Conservation (phyloP, 1,284 basidiomycete genomes). For the Hemileia vastatrix region DNA sequence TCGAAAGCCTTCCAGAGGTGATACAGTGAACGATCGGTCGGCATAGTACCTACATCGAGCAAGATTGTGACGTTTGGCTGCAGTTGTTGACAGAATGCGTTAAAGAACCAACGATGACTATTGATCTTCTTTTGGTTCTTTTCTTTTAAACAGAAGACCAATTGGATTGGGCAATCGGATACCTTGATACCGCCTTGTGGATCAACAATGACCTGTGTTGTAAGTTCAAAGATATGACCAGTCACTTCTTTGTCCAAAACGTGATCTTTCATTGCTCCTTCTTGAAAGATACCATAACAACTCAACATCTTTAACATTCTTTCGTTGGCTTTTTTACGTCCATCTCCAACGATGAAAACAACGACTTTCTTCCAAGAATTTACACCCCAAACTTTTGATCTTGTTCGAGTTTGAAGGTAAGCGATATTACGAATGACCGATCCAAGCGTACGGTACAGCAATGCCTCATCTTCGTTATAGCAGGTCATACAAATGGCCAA, state of each 20-base stretch:
- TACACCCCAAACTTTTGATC: conserved; percentile 78
- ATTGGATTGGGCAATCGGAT: conserved; percentile 37
- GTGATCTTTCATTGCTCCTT: conserved; percentile 32
- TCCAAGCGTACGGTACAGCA: background rate
- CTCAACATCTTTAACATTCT: background rate
- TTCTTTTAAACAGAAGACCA: conserved; percentile 45
- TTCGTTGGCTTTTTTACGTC: conserved; percentile 23
- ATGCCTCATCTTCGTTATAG: background rate
- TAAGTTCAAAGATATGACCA: conserved; percentile 28
- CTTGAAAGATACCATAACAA: conserved; percentile 33
- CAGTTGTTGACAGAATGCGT: conserved; percentile 56
- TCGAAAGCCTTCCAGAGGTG: conserved; percentile 90
- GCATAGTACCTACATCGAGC: conserved; percentile 85
- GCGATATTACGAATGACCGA: too few species aligned
- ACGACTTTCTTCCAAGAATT: background rate
- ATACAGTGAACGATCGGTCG: conserved; percentile 73
- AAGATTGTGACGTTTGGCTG: conserved; percentile 70
- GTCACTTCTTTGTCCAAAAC: background rate
- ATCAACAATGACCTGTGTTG: conserved; percentile 26
- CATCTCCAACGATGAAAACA: background rate
- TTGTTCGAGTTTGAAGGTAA: conserved; percentile 79
- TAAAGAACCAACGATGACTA: conserved; percentile 81
- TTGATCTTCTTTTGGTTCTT: conserved; percentile 38
- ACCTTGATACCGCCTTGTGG: conserved; percentile 21
- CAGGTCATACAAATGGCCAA: conserved; percentile 42